Base-by-base conservation (phyloP, 176 grass and related monocot genomes). In the Cymbopogon citratus region DNA sequence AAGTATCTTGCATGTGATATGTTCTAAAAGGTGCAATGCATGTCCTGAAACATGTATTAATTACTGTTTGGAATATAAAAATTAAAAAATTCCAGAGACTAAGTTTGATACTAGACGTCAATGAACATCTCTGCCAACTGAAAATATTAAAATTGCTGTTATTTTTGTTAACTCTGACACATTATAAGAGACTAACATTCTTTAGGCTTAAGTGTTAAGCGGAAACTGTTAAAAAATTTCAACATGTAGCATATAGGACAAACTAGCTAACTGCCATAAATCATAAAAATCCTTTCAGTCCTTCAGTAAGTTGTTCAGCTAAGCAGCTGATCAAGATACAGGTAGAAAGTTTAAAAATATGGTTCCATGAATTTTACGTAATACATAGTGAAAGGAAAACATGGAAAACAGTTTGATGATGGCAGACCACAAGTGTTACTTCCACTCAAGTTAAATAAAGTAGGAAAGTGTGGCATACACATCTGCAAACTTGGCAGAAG, bases 401-500 rank as follows among this genome's bases (percentile, higher is more conserved):
- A 64, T 71, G 18, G 44, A 73, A 71, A 73, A 26, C 41, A 69
- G 33, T 24, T 44, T 57, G 19, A 79, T 43, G 33, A 69, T 56
- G 4, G 21, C 1, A 65, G 34, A 76, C 15, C 23, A 75, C 39
- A 75, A 45, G 40, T 48, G 35, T 39, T 69, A 84, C 31, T 70
- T 62, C 56, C 62, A 89, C 44, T 80, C 36, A 34, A 84, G 18
- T 21, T 65, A 31, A 80, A 80, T 34, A 76, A 81, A 62, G 31
- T 26, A 80, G 72, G 36, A 28, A 63, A 76, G 27, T 72, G 84
- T 77, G 60, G 29, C 86, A 75, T 91, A 94, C 92, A 97, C 92
- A 85, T 97, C 95, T 48, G 92, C 95, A 71, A 97, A 97, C 45
- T 80, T 93, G 73, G 65, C 86, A 74, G 84, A 88, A 29, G 90